Evolutionary conservation across 257 asterid species (phyloP), one percentile per base, ranked within the genome.

Genomic region (Dorcoceras hygrometricum): DNA sequence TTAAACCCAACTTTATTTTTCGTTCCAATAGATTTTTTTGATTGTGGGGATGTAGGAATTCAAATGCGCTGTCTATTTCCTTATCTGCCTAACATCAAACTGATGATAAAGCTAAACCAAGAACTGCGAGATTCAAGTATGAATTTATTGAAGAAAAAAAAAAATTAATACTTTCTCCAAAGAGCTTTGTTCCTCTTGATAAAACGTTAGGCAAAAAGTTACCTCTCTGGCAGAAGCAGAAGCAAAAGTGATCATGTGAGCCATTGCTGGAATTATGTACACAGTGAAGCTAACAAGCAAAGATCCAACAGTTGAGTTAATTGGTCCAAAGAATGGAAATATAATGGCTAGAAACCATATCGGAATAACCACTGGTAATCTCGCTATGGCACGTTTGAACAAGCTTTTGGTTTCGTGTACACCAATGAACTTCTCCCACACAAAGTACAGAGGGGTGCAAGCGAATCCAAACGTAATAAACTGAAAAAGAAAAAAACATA

Each of bases 261-360:
- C 96, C 77, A 89, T 27, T 70, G 96, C 93, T 23, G 96, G 96
- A 50, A 89, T 87, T 28, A 89, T 89, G 89, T 89, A 89, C 53
- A 89, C 96, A 0, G 96, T 89, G 84, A 89, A 87, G 89, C 95
- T 89, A 70, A 89, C 96, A 23, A 89, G 93, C 34, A 89, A 90
- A 27, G 96, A 89, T 77, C 96, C 96, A 68, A 89, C 96, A 0
- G 95, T 71, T 26, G 96, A 89, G 65, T 89, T 89, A 63, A 89
- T 89, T 0, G 96, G 96, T 3, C 96, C 96, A 32, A 89, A 89
- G 61, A 89, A 89, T 1, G 96, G 96, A 67, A 89, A 89, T 29
- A 89, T 71, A 51, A 89, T 89, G 1, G 96, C 96, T 5, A 89
- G 59, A 65, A 89, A 89, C 96, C 96, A 89, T 22, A 89, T 89